Evolutionary conservation across 2,329 filamentous ascomycete species (phyloP).

Genomic region (Tolypocladium cylindrosporum): DNA sequence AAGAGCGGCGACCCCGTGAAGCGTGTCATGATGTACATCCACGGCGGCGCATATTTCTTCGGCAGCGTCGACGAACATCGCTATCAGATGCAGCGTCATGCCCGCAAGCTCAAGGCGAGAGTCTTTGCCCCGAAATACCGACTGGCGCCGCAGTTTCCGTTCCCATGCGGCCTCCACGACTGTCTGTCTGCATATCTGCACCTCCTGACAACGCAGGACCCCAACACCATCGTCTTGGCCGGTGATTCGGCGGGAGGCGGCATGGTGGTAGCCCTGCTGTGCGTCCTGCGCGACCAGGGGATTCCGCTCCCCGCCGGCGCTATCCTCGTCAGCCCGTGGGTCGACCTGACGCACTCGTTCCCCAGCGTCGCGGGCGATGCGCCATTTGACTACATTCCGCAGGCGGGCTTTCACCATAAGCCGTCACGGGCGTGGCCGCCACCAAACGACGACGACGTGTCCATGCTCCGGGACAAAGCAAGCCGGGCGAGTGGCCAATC

Average conservation of each 20-base stretch:
- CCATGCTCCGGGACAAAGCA: slow-evolving; percentile 41
- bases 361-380: slow-evolving; percentile 71
- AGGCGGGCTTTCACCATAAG: slow-evolving; percentile 79
- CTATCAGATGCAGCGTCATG: slow-evolving; percentile 96
- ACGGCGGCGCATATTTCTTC: slow-evolving; percentile 93
- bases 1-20: slow-evolving; percentile 48
- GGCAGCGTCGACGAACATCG: slow-evolving; percentile 92
- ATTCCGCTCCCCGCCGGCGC: slow-evolving; percentile 81
- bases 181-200: slow-evolving; percentile 82
- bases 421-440: slow-evolving; percentile 90
- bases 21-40: slow-evolving; percentile 85
- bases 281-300: slow-evolving; percentile 71
- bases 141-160: slow-evolving; percentile 86
- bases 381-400: slow-evolving; percentile 78
- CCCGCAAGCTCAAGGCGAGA: slow-evolving; percentile 81
- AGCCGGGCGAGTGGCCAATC: slow-evolving; percentile 10
- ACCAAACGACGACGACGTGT: slow-evolving; percentile 67
- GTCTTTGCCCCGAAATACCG: slow-evolving; percentile 83
- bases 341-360: slow-evolving; percentile 90
- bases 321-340: slow-evolving; percentile 89
- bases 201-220: slow-evolving; percentile 65
- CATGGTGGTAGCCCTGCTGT: slow-evolving; percentile 74
- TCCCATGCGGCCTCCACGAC: slow-evolving; percentile 86
- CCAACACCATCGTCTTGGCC: slow-evolving; percentile 74
- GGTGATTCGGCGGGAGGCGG: slow-evolving; percentile 92